phyloP scores from a whole-genome alignment of 495 filamentous ascomycete genomes.

The Bryoglossum gracile region DNA sequence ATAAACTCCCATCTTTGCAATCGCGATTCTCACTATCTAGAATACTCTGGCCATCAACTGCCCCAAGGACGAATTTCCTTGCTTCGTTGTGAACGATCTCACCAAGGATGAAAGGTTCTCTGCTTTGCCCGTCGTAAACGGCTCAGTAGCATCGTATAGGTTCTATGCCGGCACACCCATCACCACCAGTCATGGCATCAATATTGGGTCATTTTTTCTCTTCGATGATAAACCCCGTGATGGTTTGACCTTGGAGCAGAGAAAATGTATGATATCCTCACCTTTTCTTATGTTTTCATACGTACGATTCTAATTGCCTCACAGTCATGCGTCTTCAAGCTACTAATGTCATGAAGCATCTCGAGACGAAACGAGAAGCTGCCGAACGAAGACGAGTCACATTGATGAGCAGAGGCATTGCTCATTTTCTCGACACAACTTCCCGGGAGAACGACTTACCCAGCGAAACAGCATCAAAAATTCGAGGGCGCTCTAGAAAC shows the following conservation, averaged over 20 bases:
- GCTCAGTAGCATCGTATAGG: slow-evolving; percentile 31
- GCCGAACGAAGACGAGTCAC: slow-evolving; percentile 49
- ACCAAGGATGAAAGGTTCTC: slow-evolving; percentile 40
- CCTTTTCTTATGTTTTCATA: slow-evolving; percentile 9
- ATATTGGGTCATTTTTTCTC: slow-evolving; percentile 64
- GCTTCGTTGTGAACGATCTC: slow-evolving; percentile 36
- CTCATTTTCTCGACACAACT: slow-evolving; percentile 49
- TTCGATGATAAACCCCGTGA: slow-evolving; percentile 51
- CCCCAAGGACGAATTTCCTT: slow-evolving; percentile 7
- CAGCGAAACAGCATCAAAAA: slow-evolving; percentile 41
- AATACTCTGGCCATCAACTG: slow-evolving; percentile 10
- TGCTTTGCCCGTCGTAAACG: slow-evolving; percentile 32
- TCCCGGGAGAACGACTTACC: neutral
- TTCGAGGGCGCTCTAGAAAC: slow-evolving; percentile 33
- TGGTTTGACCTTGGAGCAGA: slow-evolving; percentile 32
- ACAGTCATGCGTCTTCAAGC: slow-evolving; percentile 25
- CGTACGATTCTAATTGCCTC: neutral
- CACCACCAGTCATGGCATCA: slow-evolving; percentile 56
- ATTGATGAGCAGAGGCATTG: slow-evolving; percentile 52
- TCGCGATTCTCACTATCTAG: neutral
- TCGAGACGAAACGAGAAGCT: slow-evolving; percentile 51
- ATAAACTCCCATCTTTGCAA: neutral
- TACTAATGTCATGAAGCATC: slow-evolving; percentile 51
- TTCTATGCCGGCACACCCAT: slow-evolving; percentile 67
- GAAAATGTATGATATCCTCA: slow-evolving; percentile 34